phyloP scores from a whole-genome alignment of 2,329 filamentous ascomycete species.

The Fusarium xylarioides region DNA sequence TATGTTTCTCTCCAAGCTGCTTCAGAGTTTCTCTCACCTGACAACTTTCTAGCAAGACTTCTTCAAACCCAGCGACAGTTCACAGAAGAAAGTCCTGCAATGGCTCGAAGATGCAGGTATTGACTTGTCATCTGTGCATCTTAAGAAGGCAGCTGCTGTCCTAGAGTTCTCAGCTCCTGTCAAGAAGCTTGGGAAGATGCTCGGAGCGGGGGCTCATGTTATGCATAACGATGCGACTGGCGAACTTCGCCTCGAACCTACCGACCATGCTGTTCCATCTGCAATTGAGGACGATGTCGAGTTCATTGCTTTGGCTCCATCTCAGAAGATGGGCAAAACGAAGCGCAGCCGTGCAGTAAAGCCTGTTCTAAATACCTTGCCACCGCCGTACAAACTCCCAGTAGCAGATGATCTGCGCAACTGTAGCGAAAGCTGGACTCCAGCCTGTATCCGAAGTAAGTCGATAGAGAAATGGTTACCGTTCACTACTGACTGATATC shows the following conservation, averaged over 20 bases:
- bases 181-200: background rate
- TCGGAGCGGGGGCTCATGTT: background rate
- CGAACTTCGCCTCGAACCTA: background rate
- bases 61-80: background rate
- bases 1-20: background rate
- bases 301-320: background rate
- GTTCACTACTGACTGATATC: accelerated
- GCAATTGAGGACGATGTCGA: background rate
- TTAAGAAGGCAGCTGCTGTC: background rate
- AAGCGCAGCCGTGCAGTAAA: background rate
- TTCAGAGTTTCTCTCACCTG: background rate
- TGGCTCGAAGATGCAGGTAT: background rate
- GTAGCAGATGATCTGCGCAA: background rate
- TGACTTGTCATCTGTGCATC: background rate
- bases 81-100: background rate
- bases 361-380: background rate
- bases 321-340: accelerated
- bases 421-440: constrained; percentile 2
- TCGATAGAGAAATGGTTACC: accelerated
- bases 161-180: background rate
- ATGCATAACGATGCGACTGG: background rate
- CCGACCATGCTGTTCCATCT: background rate
- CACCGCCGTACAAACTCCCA: background rate
- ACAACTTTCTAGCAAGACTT: background rate
- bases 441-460: constrained; percentile 1